Conservation (phyloP, 2,329 filamentous ascomycete species). For the Chaetomium globosum region DNA sequence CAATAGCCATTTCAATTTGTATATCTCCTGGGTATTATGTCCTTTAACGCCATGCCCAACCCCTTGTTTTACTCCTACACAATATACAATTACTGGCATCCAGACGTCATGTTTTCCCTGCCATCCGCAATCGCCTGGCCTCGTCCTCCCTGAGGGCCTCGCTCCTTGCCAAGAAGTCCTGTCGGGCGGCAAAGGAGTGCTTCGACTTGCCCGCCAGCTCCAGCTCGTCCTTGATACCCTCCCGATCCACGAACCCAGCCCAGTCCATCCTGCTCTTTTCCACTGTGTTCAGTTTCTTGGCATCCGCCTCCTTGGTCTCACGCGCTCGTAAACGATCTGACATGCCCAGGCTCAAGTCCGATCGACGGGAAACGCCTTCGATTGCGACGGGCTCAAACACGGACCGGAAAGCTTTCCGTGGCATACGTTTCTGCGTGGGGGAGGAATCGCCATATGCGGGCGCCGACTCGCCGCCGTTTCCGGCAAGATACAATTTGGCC, state of each 20-base stretch:
- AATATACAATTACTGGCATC: background rate
- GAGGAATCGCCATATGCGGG: slow-evolving; percentile 34
- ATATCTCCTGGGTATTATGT: slow-evolving; percentile 15
- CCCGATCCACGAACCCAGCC: slow-evolving; percentile 71
- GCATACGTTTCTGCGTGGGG: slow-evolving; percentile 47
- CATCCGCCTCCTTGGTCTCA: slow-evolving; percentile 50
- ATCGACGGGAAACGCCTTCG: slow-evolving; percentile 50
- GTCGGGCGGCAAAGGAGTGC: slow-evolving; percentile 61
- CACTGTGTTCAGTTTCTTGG: slow-evolving; percentile 69
- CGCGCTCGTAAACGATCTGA: slow-evolving; percentile 52
- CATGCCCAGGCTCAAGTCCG: slow-evolving; percentile 62
- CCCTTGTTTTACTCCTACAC: background rate
- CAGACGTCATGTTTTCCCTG: slow-evolving; percentile 25
- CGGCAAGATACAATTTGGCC: slow-evolving; percentile 63
- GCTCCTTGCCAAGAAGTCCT: slow-evolving; percentile 68
- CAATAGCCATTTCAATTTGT: background rate
- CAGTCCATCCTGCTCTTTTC: slow-evolving; percentile 75
- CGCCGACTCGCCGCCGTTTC: slow-evolving; percentile 36
- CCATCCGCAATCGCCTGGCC: slow-evolving; percentile 55
- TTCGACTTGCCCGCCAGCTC: slow-evolving; percentile 66
- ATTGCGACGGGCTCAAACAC: slow-evolving; percentile 60
- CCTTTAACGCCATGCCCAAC: slow-evolving; percentile 7
- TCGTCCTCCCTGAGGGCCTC: slow-evolving; percentile 65
- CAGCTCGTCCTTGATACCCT: slow-evolving; percentile 70
- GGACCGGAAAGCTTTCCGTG: slow-evolving; percentile 62